These are phyloP conservation scores for Gastrolobium villosum DNA, from an alignment of 306 rosid genomes.

Conservation along the genomic window DNA sequence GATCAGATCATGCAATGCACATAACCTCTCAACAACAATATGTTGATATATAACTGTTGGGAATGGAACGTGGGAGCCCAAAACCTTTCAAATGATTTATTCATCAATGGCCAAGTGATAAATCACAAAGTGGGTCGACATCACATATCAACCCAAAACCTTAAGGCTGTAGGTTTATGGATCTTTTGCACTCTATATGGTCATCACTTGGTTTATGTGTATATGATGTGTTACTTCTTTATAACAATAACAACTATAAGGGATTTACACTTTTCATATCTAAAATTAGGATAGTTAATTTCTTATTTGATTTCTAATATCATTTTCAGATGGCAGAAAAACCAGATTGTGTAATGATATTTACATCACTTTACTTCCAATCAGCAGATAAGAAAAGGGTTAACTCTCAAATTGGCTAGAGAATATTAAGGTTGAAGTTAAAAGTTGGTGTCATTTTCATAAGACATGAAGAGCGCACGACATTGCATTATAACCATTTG, in stretches of 20 bases:
- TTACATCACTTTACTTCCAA: slow-evolving; percentile 43
- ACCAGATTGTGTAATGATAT: slow-evolving; percentile 49
- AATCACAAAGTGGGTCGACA: too few species aligned
- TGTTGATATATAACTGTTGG: slow-evolving; percentile 9
- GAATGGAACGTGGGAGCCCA: too few species aligned
- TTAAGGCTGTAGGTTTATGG: too few species aligned
- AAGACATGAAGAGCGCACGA: slow-evolving; percentile 33
- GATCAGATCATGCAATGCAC: slow-evolving; percentile 31
- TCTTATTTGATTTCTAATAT: slow-evolving; percentile 36
- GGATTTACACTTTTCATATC: slow-evolving; percentile 30
- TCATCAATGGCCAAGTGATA: too few species aligned
- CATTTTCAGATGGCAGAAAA: slow-evolving; percentile 44
- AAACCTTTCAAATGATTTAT: too few species aligned
- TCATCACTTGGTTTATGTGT: too few species aligned
- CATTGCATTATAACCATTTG: slow-evolving; percentile 54
- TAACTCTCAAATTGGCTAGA: slow-evolving; percentile 48
- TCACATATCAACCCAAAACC: too few species aligned
- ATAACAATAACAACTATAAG: too few species aligned
- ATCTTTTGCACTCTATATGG: too few species aligned
- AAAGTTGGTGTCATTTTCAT: slow-evolving; percentile 53
- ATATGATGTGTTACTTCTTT: too few species aligned
- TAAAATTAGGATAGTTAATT: slow-evolving; percentile 33
- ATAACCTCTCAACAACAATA: slow-evolving; percentile 11
- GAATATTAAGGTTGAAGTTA: slow-evolving; percentile 48
- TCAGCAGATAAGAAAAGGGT: slow-evolving; percentile 26